These are phyloP conservation scores for Ormosia emarginata DNA, from an alignment of 306 rosid genomes.

Conservation along the genomic window DNA sequence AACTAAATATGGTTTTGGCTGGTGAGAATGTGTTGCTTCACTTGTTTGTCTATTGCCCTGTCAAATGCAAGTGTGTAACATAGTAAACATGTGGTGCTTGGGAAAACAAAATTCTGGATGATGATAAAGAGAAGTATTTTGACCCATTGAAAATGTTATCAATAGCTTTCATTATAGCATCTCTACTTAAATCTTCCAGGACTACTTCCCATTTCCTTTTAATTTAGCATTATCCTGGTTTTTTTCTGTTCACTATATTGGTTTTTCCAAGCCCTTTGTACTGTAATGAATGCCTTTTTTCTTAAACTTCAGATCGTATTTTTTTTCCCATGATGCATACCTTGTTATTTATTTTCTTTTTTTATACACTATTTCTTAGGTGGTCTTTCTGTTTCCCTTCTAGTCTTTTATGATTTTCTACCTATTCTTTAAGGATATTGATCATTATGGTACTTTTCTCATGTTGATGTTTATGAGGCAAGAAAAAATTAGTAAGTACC, in stretches of 20 bases:
- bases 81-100: background rate
- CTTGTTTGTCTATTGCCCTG: conserved; percentile 23
- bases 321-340: background rate
- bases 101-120: background rate
- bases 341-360: background rate
- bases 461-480: background rate
- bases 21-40: conserved; percentile 31
- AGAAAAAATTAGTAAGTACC: background rate
- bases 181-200: background rate
- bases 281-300: background rate
- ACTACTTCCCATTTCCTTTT: background rate
- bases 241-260: background rate
- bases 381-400: background rate
- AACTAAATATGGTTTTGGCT: conserved; percentile 51
- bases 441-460: background rate
- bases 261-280: background rate
- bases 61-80: conserved; percentile 19
- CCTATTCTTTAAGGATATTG: background rate
- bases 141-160: background rate
- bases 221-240: background rate
- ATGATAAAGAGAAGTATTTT: background rate
- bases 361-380: background rate
- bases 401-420: background rate
- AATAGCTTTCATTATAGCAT: background rate
- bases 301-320: background rate